These are phyloP conservation scores for Gymnopilus junonius DNA, from an alignment of 768 basidiomycete genomes.

Conservation along the genomic window DNA sequence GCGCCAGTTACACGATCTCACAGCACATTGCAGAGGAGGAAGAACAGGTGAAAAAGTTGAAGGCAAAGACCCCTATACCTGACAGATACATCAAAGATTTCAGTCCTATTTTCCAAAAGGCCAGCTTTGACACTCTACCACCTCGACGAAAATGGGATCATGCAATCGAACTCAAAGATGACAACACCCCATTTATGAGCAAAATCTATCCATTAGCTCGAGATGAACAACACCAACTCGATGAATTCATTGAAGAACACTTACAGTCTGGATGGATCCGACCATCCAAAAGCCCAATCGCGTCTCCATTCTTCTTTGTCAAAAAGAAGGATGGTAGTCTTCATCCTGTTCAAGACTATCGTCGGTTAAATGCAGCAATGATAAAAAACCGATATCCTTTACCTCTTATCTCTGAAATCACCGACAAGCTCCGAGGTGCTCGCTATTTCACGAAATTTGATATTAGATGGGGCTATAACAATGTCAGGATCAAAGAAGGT, in stretches of 20 bases:
- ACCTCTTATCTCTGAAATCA: conserved; percentile 25
- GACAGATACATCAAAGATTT: conserved; percentile 15
- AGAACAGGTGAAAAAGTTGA: background rate
- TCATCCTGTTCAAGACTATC: conserved; percentile 30
- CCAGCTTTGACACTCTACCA: background rate
- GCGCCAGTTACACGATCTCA: background rate
- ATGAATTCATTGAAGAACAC: conserved; percentile 11
- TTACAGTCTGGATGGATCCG: conserved; percentile 1
- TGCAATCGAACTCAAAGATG: conserved; percentile 14
- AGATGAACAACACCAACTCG: background rate
- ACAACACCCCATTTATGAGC: background rate
- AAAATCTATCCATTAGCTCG: conserved; percentile 1
- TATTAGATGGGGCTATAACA: conserved; percentile 43
- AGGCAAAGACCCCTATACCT: background rate
- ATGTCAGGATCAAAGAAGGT: conserved; percentile 37
- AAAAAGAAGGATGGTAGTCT: conserved; percentile 21
- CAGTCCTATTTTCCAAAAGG: conserved; percentile 1
- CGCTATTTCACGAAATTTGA: conserved; percentile 41
- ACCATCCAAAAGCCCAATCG: conserved; percentile 10
- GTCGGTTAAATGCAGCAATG: conserved; percentile 32
- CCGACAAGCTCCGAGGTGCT: conserved; percentile 27
- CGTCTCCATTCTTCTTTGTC: conserved; percentile 15
- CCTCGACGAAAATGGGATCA: conserved; percentile 10
- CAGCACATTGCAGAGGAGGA: background rate
- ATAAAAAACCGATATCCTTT: conserved; percentile 34